phyloP scores from a whole-genome alignment of 1,139 yeast species.

The Hansenula anomala region DNA sequence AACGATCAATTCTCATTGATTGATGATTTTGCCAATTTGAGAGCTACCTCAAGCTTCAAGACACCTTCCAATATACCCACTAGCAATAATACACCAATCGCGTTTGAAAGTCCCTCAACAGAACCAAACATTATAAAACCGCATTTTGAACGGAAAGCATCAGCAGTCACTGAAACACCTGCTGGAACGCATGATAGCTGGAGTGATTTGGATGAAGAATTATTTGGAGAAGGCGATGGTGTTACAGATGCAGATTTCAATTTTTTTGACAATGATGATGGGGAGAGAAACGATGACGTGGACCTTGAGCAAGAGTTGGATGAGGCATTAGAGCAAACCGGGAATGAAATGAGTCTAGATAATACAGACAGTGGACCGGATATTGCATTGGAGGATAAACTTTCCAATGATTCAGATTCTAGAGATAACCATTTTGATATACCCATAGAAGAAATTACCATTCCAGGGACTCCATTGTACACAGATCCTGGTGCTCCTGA shows the following conservation, averaged over 20 bases:
- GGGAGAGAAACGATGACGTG: constrained; percentile 11
- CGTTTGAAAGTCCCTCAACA: constrained; percentile 2
- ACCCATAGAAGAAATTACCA: constrained; percentile 54
- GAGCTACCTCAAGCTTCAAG: constrained; percentile 31
- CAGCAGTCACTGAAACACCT: background rate
- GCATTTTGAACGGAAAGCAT: constrained; percentile 5
- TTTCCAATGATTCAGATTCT: background rate
- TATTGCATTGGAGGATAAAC: background rate
- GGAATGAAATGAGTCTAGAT: constrained; percentile 9
- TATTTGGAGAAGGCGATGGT: constrained; percentile 36
- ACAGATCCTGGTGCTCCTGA: constrained; percentile 81
- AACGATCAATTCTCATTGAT: constrained; percentile 29
- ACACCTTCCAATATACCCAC: constrained; percentile 23
- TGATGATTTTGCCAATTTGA: constrained; percentile 31
- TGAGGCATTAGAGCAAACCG: constrained; percentile 9
- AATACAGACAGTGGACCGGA: constrained; percentile 25
- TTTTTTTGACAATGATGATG: constrained; percentile 31
- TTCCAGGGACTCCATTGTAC: constrained; percentile 48
- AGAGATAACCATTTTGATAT: constrained; percentile 32
- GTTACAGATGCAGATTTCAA: constrained; percentile 37
- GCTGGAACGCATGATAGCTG: constrained; percentile 22
- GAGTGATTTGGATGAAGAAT: constrained; percentile 36
- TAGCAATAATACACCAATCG: constrained; percentile 18
- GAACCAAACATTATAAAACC: constrained; percentile 1
- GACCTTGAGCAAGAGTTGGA: constrained; percentile 14